phyloP scores from a whole-genome alignment of 2,329 filamentous ascomycete species.

The Fusarium sp. region DNA sequence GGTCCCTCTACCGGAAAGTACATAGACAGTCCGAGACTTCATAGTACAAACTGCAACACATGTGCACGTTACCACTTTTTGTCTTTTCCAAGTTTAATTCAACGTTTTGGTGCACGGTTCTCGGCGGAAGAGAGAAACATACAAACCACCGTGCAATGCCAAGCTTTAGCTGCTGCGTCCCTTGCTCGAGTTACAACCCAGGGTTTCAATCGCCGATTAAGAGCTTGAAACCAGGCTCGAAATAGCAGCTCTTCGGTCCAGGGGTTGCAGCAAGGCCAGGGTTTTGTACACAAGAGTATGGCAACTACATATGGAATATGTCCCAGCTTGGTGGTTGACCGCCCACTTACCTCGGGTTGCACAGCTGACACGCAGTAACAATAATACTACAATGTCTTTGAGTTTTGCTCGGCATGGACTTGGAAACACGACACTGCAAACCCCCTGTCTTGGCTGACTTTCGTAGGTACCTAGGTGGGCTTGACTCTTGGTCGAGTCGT shows the following conservation, averaged over 20 bases:
- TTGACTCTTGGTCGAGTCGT: too few species aligned
- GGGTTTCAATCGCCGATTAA: background rate
- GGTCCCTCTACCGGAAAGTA: constrained; percentile 14
- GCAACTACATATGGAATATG: background rate
- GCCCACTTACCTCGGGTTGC: background rate
- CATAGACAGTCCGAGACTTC: constrained; percentile 14
- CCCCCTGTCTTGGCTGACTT: constrained; percentile 11
- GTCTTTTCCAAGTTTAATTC: background rate
- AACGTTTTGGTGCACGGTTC: background rate
- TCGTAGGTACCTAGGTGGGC: background rate
- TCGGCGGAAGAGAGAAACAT: background rate
- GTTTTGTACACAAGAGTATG: background rate
- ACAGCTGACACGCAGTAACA: constrained; percentile 20
- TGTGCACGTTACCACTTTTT: background rate
- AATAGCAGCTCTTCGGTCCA: constrained; percentile 23
- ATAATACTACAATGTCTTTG: constrained; percentile 13
- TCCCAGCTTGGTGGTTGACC: constrained; percentile 7
- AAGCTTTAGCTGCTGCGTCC: constrained; percentile 26
- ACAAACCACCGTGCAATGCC: constrained; percentile 3
- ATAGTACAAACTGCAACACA: background rate
- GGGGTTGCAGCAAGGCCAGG: constrained; percentile 15
- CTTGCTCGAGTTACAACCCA: constrained; percentile 13
- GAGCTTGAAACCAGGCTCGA: constrained; percentile 13
- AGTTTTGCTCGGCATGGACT: constrained; percentile 15
- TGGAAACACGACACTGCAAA: constrained; percentile 6